phyloP scores from a whole-genome alignment of 495 filamentous ascomycete genomes.

The Lepidopterella palustris region DNA sequence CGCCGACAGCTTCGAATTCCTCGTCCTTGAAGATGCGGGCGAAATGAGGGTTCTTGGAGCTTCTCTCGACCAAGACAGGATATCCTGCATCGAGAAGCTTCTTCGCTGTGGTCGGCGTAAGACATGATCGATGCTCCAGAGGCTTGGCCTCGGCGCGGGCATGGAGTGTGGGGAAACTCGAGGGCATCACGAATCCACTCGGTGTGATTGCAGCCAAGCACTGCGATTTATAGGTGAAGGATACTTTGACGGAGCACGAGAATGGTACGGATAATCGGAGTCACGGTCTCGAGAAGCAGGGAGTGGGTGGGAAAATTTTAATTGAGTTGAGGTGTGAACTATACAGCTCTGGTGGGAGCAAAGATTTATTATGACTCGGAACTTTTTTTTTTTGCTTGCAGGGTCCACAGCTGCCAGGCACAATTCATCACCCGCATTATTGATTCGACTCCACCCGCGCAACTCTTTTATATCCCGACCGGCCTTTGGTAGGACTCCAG shows the following conservation, averaged over 20 bases:
- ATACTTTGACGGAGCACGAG: background rate
- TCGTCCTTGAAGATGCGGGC: slow-evolving; percentile 80
- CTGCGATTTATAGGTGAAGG: background rate
- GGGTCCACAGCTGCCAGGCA: too few relatives aligned
- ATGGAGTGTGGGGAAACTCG: slow-evolving; percentile 30
- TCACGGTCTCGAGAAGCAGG: background rate
- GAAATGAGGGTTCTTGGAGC: slow-evolving; percentile 37
- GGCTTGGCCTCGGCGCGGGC: slow-evolving; percentile 38
- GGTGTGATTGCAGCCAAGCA: background rate
- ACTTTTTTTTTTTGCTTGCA: too few relatives aligned
- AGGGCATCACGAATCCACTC: background rate
- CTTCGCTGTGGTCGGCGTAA: slow-evolving; percentile 67
- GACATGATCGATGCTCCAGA: slow-evolving; percentile 35
- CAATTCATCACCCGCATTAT: too few relatives aligned
- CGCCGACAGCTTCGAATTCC: slow-evolving; percentile 46
- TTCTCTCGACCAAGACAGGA: slow-evolving; percentile 73
- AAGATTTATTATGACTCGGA: too few relatives aligned
- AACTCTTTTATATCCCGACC: too few relatives aligned
- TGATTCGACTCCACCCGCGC: too few relatives aligned
- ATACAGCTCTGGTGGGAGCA: too few relatives aligned
- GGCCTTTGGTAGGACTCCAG: too few relatives aligned
- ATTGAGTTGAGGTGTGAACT: too few relatives aligned
- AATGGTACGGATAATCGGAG: background rate
- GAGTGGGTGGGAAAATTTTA: background rate
- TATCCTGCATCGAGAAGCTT: slow-evolving; percentile 76